These are phyloP conservation scores for Rhodotorula kratochvilovae DNA, from an alignment of 768 basidiomycete species.

Conservation along the genomic window DNA sequence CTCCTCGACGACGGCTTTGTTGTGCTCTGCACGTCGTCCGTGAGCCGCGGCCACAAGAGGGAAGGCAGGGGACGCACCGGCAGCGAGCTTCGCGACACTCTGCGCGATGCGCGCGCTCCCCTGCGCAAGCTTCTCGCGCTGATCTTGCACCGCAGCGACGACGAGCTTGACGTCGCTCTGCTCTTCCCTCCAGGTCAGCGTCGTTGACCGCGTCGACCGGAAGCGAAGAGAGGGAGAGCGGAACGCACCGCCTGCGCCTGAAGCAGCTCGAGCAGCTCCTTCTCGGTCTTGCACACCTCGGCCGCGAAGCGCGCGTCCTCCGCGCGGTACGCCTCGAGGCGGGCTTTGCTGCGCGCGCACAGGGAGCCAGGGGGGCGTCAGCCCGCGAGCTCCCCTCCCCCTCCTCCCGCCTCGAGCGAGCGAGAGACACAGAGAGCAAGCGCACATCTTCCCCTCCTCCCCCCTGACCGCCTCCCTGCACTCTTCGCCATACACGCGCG, in stretches of 20 bases:
- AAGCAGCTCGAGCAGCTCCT: not conserved
- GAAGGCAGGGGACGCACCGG: too few species aligned
- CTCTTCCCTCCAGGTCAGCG: too few species aligned
- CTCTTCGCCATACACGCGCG: not conserved
- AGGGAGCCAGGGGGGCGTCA: not conserved
- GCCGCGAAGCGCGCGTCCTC: not conserved
- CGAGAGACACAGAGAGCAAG: not conserved
- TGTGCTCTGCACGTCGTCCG: too few species aligned
- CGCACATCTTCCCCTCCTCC: not conserved
- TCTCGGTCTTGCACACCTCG: not conserved
- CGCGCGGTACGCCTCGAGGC: not conserved
- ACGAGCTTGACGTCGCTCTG: too few species aligned
- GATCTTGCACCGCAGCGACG: too few species aligned
- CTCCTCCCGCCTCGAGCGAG: not conserved
- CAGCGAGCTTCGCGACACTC: too few species aligned
- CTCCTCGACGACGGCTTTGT: too few species aligned
- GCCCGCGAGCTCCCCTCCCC: not conserved
- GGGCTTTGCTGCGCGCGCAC: not conserved
- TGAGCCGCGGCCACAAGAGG: too few species aligned
- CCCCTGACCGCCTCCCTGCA: not conserved
- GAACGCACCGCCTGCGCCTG: not conserved
- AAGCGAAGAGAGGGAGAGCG: too few species aligned
- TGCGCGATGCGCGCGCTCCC: too few species aligned
- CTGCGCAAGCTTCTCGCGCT: too few species aligned
- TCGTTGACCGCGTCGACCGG: not conserved